Evolutionary conservation across 768 basidiomycete species (phyloP).

Genomic region (Saitozyma sp.): DNA sequence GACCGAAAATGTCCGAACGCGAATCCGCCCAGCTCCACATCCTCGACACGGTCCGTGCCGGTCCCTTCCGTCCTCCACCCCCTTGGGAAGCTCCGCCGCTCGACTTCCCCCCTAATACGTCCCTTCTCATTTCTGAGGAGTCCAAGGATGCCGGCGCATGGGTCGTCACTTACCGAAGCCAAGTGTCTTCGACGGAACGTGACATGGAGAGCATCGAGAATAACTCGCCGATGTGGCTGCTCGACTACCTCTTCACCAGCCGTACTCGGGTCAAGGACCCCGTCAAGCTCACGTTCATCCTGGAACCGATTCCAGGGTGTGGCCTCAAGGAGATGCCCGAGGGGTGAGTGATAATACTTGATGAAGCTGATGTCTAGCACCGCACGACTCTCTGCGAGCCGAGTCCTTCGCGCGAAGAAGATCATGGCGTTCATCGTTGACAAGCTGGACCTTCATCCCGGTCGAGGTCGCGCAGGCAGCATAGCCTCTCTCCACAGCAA

Average conservation of each 20-base stretch:
- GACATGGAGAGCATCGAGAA: conserved; percentile 67
- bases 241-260: conserved; percentile 78
- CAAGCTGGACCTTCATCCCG: conserved; percentile 52
- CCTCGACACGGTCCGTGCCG: conserved; percentile 52
- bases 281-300: conserved; percentile 82
- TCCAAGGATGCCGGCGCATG: conserved; percentile 61
- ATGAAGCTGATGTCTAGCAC: conserved; percentile 55
- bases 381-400: conserved; percentile 83
- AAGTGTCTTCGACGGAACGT: conserved; percentile 61
- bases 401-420: conserved; percentile 81
- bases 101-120: conserved; percentile 62
- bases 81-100: conserved; percentile 72
- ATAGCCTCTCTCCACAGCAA: conserved; percentile 20
- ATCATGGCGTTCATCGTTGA: conserved; percentile 81
- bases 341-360: conserved; percentile 62
- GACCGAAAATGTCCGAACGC: conserved; percentile 36
- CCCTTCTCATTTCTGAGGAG: conserved; percentile 80
- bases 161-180: conserved; percentile 73
- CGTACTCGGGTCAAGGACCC: conserved; percentile 57
- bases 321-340: conserved; percentile 77
- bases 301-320: conserved; percentile 69
- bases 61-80: conserved; percentile 62
- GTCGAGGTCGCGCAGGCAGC: conserved; percentile 13
- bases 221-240: conserved; percentile 79
- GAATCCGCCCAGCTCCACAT: conserved; percentile 50